A percentile compares a stretch with the other conserved stretches of the same genome.
These are phyloP conservation scores for Cyclotella kingstonii DNA, from an alignment of 108 stramenopile genomes.

Conservation along the genomic window DNA sequence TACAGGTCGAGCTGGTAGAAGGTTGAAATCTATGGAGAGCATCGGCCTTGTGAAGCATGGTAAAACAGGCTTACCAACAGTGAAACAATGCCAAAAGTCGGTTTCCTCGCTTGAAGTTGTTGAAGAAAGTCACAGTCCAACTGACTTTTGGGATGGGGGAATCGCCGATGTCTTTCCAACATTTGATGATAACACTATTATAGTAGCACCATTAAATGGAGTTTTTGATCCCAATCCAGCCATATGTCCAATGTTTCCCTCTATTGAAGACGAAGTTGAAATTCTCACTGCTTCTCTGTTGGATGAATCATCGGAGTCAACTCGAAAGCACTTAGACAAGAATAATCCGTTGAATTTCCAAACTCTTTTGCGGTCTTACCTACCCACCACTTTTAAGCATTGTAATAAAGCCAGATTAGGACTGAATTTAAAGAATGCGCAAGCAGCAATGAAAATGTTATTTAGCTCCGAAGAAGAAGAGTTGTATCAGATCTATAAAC, in stretches of 20 bases:
- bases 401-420: slow-evolving; percentile 29
- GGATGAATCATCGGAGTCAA: background rate
- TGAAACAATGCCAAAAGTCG: background rate
- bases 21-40: slow-evolving; percentile 45
- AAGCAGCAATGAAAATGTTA: slow-evolving; percentile 29
- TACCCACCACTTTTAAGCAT: slow-evolving; percentile 37
- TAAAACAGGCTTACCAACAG: slow-evolving; percentile 17
- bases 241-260: slow-evolving; percentile 42
- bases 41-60: slow-evolving; percentile 53
- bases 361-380: slow-evolving; percentile 19
- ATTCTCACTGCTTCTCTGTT: background rate
- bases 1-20: slow-evolving; percentile 27
- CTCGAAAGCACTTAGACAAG: background rate
- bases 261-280: slow-evolving; percentile 2
- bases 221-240: slow-evolving; percentile 42
- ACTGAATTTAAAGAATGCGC: slow-evolving; percentile 24
- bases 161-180: slow-evolving; percentile 61
- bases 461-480: slow-evolving; percentile 42
- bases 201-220: slow-evolving; percentile 57
- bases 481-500: slow-evolving; percentile 32
- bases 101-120: slow-evolving; percentile 4
- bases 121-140: slow-evolving; percentile 1
- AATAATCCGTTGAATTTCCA: slow-evolving; percentile 1
- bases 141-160: slow-evolving; percentile 63
- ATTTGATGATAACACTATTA: slow-evolving; percentile 52